Conservation (phyloP, 371 early-diverging fungal species). For the Smittium mucronatum region DNA sequence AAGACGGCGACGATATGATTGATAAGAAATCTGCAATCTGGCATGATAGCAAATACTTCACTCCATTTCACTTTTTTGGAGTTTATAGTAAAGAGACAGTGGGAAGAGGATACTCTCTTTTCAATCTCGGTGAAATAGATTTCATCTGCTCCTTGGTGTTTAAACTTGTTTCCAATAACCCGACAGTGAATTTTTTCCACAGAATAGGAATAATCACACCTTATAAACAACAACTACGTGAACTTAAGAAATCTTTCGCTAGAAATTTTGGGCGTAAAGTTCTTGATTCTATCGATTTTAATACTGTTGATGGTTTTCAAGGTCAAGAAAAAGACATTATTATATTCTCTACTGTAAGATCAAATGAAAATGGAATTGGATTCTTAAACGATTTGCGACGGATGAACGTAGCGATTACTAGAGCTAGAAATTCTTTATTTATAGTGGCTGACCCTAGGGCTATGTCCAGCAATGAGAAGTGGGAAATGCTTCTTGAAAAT, state of each 20-base stretch:
- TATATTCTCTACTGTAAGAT: constrained; percentile 89
- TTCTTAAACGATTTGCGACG: constrained; percentile 81
- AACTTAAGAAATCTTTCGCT: constrained; percentile 50
- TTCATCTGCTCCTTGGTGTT: constrained; percentile 60
- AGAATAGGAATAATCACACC: constrained; percentile 84
- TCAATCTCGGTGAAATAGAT: constrained; percentile 64
- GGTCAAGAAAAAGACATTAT: constrained; percentile 97
- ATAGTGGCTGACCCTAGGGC: constrained; percentile 45
- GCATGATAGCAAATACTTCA: constrained; percentile 49
- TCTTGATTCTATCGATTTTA: constrained; percentile 71
- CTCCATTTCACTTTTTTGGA: constrained; percentile 72
- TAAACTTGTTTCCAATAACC: constrained; percentile 39
- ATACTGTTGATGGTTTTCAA: constrained; percentile 97
- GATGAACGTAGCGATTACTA: constrained; percentile 91
- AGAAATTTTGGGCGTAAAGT: constrained; percentile 45
- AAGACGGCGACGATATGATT: constrained; percentile 64
- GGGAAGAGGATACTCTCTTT: constrained; percentile 57
- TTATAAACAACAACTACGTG: constrained; percentile 74
- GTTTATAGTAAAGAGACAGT: constrained; percentile 58
- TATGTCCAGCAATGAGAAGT: neutral
- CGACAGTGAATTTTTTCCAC: constrained; percentile 48
- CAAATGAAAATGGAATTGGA: constrained; percentile 64
- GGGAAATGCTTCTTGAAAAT: neutral
- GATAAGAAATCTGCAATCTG: constrained; percentile 50
- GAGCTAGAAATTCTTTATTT: constrained; percentile 80